Evolutionary conservation across 441 rosid genomes (phyloP).

Genomic region (Bruguiera hainesii): DNA sequence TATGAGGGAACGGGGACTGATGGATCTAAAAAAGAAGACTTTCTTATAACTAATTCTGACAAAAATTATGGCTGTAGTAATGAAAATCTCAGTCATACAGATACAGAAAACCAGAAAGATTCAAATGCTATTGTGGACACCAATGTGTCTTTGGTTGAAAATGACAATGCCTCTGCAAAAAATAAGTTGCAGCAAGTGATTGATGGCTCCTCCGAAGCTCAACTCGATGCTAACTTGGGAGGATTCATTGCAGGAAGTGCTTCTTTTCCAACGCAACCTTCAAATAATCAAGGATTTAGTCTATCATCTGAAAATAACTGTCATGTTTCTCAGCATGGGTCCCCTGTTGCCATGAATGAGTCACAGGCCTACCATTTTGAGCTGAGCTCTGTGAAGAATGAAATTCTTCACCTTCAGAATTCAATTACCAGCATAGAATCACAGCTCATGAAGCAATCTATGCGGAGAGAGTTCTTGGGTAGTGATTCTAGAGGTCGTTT

Average conservation of each 20-base stretch:
- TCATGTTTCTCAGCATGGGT: conserved; percentile 33
- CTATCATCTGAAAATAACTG: conserved; percentile 30
- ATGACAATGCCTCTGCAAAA: conserved; percentile 32
- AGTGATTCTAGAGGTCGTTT: conserved; percentile 74
- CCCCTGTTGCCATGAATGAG: conserved; percentile 46
- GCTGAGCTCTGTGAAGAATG: conserved; percentile 51
- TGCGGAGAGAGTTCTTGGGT: conserved; percentile 90
- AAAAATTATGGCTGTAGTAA: conserved; percentile 25
- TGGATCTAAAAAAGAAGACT: conserved; percentile 26
- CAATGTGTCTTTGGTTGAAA: conserved; percentile 31
- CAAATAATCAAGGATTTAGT: conserved; percentile 35
- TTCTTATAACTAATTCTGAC: conserved; percentile 24
- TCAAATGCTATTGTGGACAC: conserved; percentile 27
- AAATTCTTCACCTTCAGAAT: conserved; percentile 54
- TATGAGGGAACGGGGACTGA: conserved; percentile 33
- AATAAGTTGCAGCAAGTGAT: conserved; percentile 37
- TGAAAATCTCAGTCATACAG: conserved; percentile 17
- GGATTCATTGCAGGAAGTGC: conserved; percentile 28
- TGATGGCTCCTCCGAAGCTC: conserved; percentile 35
- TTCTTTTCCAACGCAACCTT: conserved; percentile 16
- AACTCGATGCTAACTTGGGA: conserved; percentile 31
- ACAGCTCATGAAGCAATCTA: conserved; percentile 62
- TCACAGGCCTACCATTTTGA: conserved; percentile 52
- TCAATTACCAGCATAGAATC: conserved; percentile 54
- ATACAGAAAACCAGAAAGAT: conserved; percentile 26